A percentile compares a stretch with the other conserved stretches of the same genome.
Evolutionary conservation across 2,329 filamentous ascomycete genomes (phyloP).

Genomic region (Sporothrix humicola): DNA sequence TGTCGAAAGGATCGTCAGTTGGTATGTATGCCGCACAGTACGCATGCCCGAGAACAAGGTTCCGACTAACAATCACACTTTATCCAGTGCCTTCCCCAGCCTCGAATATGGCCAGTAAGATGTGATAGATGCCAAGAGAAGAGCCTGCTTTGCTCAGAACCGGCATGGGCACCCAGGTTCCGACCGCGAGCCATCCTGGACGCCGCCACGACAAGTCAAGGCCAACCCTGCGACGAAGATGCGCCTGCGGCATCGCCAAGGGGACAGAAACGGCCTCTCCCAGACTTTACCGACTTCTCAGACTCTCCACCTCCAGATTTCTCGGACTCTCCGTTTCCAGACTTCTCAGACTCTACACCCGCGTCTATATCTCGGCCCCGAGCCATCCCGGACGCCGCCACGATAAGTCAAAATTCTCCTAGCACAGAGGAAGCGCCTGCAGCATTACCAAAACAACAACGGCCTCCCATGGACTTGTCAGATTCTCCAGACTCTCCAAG

Average conservation of each 20-base stretch:
- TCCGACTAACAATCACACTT: background rate
- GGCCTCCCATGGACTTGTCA: background rate
- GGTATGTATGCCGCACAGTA: conserved; percentile 14
- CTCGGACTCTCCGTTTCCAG: background rate
- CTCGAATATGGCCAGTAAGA: background rate
- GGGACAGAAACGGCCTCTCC: background rate
- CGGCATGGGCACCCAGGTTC: conserved; percentile 7
- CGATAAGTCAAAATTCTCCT: background rate
- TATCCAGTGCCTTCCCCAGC: background rate
- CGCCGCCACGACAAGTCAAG: background rate
- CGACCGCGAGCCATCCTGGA: background rate
- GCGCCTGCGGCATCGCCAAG: background rate
- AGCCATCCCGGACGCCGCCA: background rate
- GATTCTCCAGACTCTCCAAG: background rate
- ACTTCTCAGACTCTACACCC: background rate
- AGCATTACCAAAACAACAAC: background rate
- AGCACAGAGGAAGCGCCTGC: background rate
- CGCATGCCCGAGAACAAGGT: background rate
- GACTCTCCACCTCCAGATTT: no score
- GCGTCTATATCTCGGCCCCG: background rate
- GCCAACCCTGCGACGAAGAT: background rate
- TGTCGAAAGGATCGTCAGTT: conserved; percentile 15
- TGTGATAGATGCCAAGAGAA: background rate
- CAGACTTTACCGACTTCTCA: no score
- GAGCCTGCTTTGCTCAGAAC: conserved; percentile 1